Percentiles rank a stretch among this genome's conserved stretches.
Evolutionary conservation across 192 early-diverging fungal species (phyloP).

Genomic region (Coemansia sp.): DNA sequence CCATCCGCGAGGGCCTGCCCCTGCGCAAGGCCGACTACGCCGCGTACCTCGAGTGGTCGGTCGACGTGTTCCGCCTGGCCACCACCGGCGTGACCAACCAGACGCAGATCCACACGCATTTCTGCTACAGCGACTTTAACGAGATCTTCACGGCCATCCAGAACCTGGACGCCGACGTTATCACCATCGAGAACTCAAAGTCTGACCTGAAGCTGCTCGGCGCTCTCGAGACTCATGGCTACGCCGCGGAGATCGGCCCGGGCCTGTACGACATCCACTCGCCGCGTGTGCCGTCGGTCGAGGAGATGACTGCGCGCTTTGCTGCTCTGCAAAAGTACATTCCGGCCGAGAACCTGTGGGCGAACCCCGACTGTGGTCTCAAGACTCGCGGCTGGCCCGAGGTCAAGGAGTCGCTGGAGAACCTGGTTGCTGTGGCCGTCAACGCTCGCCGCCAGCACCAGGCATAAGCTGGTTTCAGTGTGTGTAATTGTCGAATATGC

Average conservation of each 20-base stretch:
- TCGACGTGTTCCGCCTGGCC: constrained; percentile 86
- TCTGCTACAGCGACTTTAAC: constrained; percentile 99
- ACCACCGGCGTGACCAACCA: constrained; percentile 79
- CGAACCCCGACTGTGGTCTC: constrained; percentile 98
- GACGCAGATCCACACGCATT: constrained; percentile 97
- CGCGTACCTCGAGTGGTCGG: constrained; percentile 93
- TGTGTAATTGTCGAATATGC: background rate
- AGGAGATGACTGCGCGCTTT: constrained; percentile 86
- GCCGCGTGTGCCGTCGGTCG: constrained; percentile 84
- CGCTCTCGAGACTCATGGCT: constrained; percentile 80
- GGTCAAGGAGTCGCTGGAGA: constrained; percentile 78
- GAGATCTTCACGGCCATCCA: constrained; percentile 95
- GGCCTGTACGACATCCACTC: constrained; percentile 99
- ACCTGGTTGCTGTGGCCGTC: constrained; percentile 82
- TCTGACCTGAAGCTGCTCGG: constrained; percentile 92
- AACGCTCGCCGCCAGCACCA: constrained; percentile 54
- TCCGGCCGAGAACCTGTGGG: constrained; percentile 77
- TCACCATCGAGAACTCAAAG: constrained; percentile 98
- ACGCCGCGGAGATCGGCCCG: constrained; percentile 90
- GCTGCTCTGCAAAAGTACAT: constrained; percentile 84
- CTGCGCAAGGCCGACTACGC: constrained; percentile 83
- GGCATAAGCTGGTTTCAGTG: background rate
- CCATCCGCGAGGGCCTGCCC: constrained; percentile 97
- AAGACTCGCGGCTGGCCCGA: constrained; percentile 96
- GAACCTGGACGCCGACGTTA: constrained; percentile 90